Conservation (phyloP, 192 early-diverging fungal genomes). For the Linnemannia schmuckeri region DNA sequence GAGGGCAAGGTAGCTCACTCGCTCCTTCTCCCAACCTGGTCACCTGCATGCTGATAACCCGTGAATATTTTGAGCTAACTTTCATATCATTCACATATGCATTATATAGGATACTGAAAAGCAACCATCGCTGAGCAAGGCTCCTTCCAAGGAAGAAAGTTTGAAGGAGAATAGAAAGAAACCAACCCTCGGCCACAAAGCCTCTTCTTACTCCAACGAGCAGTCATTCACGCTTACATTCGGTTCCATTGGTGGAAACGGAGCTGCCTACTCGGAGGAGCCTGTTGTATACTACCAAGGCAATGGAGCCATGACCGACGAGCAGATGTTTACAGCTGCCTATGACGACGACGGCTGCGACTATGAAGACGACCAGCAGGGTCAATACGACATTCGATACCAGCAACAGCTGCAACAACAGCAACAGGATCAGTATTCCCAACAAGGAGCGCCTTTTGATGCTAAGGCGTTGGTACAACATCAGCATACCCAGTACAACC, state of each 20-base stretch:
- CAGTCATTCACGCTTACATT: slow-evolving; percentile 34
- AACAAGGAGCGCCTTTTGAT: not conserved
- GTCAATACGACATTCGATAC: not conserved
- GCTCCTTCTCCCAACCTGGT: not conserved
- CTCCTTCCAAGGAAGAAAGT: slow-evolving; percentile 4
- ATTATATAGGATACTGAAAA: not conserved
- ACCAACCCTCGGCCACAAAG: slow-evolving; percentile 23
- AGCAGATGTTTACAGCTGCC: not conserved
- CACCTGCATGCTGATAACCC: not conserved
- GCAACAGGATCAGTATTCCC: slow-evolving; percentile 3
- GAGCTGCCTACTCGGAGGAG: slow-evolving; percentile 6
- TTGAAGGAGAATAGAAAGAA: slow-evolving; percentile 9
- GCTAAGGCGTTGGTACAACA: not conserved
- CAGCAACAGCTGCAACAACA: slow-evolving; percentile 7
- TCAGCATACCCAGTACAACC: slow-evolving; percentile 7
- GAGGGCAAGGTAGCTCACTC: slow-evolving; percentile 35
- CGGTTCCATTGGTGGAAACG: not conserved
- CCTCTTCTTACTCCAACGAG: slow-evolving; percentile 33
- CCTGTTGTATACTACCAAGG: not conserved
- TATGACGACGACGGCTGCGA: not conserved
- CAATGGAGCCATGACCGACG: not conserved
- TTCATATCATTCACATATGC: not conserved
- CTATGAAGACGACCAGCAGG: slow-evolving; percentile 1
- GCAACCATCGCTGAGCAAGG: not conserved
- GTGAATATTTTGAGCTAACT: not conserved